A percentile compares a stretch with the other conserved stretches of the same genome.
phyloP scores from a whole-genome alignment of 1,139 yeast species.

The Yamadazyma mexicana region DNA sequence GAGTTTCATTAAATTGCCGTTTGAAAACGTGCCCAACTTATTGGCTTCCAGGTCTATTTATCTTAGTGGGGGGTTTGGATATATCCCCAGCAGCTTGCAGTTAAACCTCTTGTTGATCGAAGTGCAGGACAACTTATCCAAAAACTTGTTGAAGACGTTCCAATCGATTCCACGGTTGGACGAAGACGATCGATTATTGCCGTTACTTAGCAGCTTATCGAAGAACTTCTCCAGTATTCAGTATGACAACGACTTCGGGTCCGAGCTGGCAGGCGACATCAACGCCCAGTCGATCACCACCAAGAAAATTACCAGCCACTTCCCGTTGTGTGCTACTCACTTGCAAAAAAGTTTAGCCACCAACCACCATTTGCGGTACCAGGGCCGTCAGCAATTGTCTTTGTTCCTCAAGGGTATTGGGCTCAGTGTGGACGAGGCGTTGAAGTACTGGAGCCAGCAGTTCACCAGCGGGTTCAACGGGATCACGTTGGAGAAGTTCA shows the following conservation, averaged over 20 bases:
- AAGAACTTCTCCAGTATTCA: conserved; percentile 67
- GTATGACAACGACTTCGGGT: conserved; percentile 36
- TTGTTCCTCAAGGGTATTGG: conserved; percentile 90
- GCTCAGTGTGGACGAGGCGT: conserved; percentile 79
- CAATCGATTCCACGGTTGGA: conserved; percentile 81
- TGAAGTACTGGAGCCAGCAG: conserved; percentile 78
- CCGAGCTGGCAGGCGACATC: conserved; percentile 47
- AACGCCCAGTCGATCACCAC: conserved; percentile 63
- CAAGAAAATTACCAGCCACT: conserved; percentile 57
- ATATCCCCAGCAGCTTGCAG: conserved; percentile 82
- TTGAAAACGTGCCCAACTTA: conserved; percentile 78
- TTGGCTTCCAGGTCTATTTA: conserved; percentile 70
- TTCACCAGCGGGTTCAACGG: conserved; percentile 51
- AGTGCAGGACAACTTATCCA: conserved; percentile 54
- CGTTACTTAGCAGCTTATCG: conserved; percentile 76
- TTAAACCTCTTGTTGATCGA: conserved; percentile 66
- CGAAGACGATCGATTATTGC: conserved; percentile 87
- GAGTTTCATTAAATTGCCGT: conserved; percentile 77
- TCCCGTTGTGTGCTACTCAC: conserved; percentile 80
- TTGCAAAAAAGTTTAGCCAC: conserved; percentile 61
- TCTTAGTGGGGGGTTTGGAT: conserved; percentile 70
- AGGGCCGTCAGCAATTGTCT: conserved; percentile 83
- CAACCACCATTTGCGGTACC: conserved; percentile 74
- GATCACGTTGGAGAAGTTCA: conserved; percentile 70
- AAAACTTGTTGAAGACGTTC: conserved; percentile 65